Evolutionary conservation across 1,284 basidiomycete species (phyloP).

Genomic region (Sanguinoderma infundibulare): DNA sequence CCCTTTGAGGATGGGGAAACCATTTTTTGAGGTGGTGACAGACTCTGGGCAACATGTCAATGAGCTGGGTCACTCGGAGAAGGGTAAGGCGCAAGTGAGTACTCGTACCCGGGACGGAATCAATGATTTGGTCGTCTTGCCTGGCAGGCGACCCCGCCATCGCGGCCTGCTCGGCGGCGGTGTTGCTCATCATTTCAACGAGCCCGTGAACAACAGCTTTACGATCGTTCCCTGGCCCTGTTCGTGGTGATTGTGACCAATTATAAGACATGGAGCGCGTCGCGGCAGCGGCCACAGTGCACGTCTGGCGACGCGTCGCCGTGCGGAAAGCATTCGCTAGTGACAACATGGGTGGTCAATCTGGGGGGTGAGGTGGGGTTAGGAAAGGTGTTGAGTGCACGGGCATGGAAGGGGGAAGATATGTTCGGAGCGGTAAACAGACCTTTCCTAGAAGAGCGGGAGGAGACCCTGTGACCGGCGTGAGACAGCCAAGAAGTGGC

Average conservation of each 20-base stretch:
- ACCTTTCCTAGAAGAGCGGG: conserved; percentile 9
- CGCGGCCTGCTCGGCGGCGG: conserved; percentile 10
- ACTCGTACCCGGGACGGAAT: conserved; percentile 7
- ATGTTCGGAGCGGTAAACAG: conserved; percentile 3
- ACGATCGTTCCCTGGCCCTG: too few relatives aligned
- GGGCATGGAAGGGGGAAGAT: conserved; percentile 9
- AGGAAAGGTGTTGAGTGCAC: conserved; percentile 1
- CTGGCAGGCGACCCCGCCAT: neutral
- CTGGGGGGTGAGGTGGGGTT: conserved; percentile 4
- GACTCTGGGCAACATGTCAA: neutral
- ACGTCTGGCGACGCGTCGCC: conserved; percentile 22
- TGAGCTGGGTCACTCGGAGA: neutral
- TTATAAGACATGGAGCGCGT: conserved; percentile 14
- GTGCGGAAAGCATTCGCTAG: conserved; percentile 25
- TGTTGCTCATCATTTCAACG: conserved; percentile 4
- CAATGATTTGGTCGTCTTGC: neutral
- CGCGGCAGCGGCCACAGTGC: conserved; percentile 1
- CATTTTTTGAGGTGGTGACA: neutral
- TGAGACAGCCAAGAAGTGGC: conserved; percentile 10
- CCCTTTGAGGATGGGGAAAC: conserved; percentile 17
- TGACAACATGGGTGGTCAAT: conserved; percentile 24
- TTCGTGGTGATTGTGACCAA: too few relatives aligned
- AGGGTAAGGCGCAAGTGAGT: neutral
- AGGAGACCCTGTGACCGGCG: conserved; percentile 21
- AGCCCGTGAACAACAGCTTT: neutral